These are phyloP conservation scores for Zygosaccharomyces bailii DNA, from an alignment of 805 yeast species.

Conservation along the genomic window DNA sequence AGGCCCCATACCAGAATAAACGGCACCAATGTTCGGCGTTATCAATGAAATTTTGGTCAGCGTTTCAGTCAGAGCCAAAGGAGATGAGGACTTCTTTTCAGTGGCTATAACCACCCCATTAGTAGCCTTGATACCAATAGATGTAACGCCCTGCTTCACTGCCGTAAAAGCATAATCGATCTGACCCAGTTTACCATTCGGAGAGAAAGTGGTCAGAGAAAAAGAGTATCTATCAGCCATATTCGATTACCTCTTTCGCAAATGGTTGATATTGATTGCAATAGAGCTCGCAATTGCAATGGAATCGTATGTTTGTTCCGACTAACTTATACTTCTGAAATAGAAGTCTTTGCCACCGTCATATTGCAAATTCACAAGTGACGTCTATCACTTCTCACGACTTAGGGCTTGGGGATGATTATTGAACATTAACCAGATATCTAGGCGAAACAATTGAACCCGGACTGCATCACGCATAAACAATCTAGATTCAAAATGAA, in stretches of 20 bases:
- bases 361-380: neutral
- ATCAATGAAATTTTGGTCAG: slow-evolving; percentile 74
- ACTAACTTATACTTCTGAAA: neutral
- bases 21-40: slow-evolving; percentile 95
- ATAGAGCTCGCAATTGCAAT: no score
- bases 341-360: slow-evolving; percentile 8
- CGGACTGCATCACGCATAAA: no score
- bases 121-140: slow-evolving; percentile 90
- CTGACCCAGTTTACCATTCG: slow-evolving; percentile 97
- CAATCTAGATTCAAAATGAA: no score
- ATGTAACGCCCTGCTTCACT: slow-evolving; percentile 96
- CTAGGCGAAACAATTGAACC: no score
- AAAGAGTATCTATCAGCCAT: slow-evolving; percentile 99
- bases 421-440: no score
- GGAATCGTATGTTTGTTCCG: no score
- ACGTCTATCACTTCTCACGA: neutral
- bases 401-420: no score
- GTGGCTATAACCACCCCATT: slow-evolving; percentile 97
- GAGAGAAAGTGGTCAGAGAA: slow-evolving; percentile 95
- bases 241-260: neutral
- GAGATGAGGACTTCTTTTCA: slow-evolving; percentile 82
- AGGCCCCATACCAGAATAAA: slow-evolving; percentile 98
- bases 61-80: slow-evolving; percentile 69
- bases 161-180: slow-evolving; percentile 97
- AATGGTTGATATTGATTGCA: neutral